Evolutionary conservation across 2,329 filamentous ascomycete species (phyloP).

Genomic region (Sarocladium kiliense): DNA sequence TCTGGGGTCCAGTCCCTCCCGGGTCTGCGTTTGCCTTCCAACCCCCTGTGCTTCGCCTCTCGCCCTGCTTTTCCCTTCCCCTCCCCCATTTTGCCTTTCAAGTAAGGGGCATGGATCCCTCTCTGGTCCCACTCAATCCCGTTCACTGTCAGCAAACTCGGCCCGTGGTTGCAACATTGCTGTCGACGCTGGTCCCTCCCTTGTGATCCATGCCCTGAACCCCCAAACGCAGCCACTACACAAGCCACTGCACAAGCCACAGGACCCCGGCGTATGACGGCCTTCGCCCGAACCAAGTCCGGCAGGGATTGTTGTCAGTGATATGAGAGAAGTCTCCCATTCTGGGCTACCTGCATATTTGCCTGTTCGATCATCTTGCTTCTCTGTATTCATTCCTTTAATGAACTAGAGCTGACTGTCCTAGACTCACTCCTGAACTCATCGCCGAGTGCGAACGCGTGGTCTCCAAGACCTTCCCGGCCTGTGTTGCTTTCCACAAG

Average conservation of each 20-base stretch:
- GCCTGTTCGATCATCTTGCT: too few relatives aligned
- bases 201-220: neutral
- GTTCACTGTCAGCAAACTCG: neutral
- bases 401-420: constrained; percentile 19
- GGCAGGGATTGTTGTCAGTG: neutral
- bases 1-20: neutral
- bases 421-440: constrained; percentile 50
- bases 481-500: constrained; percentile 59
- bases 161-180: neutral
- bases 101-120: neutral
- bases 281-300: neutral
- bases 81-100: neutral
- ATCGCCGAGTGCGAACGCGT: constrained; percentile 56
- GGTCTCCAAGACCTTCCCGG: constrained; percentile 55
- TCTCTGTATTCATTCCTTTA: too few relatives aligned
- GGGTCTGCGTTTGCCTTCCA: neutral
- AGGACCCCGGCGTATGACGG: neutral
- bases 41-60: neutral
- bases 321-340: neutral
- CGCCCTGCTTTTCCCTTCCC: neutral
- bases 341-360: too few relatives aligned
- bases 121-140: neutral
- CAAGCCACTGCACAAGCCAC: neutral
- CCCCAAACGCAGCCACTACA: neutral
- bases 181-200: neutral